phyloP scores from a whole-genome alignment of 73 alveolate genomes.

The Paramecium caudatum region DNA sequence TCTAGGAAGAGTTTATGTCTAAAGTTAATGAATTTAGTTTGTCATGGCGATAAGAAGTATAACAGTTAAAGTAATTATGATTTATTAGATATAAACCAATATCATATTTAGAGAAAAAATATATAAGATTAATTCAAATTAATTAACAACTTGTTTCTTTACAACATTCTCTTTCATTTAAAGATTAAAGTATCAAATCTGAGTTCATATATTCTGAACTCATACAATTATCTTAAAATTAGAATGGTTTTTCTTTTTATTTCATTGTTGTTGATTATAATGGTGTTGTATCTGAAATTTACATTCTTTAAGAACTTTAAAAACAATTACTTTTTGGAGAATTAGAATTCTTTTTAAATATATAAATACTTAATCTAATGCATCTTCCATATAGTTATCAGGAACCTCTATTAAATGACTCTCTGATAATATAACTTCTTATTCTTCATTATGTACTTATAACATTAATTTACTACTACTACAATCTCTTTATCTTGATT shows the following conservation, averaged over 20 bases:
- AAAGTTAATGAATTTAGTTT: conserved; percentile 56
- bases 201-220: neutral
- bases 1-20: conserved; percentile 49
- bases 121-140: too few relatives aligned
- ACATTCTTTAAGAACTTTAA: too few relatives aligned
- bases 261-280: conserved; percentile 28
- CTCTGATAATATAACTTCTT: conserved; percentile 10
- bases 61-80: conserved; percentile 43
- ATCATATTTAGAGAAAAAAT: too few relatives aligned
- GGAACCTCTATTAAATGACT: neutral
- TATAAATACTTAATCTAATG: neutral
- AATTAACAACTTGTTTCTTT: too few relatives aligned
- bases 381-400: neutral
- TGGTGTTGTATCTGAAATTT: neutral
- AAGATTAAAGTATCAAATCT: too few relatives aligned
- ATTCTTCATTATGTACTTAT: conserved; percentile 24
- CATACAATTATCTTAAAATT: neutral
- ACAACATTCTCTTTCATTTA: too few relatives aligned
- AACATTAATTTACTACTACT: neutral
- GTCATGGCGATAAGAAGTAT: conserved; percentile 59
- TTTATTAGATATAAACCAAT: too few relatives aligned
- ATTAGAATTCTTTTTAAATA: neutral
- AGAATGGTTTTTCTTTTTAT: neutral
- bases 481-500: neutral
- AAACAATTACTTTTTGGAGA: neutral